phyloP scores from a whole-genome alignment of 192 early-diverging fungal species.

The Chytriomyces confervae region DNA sequence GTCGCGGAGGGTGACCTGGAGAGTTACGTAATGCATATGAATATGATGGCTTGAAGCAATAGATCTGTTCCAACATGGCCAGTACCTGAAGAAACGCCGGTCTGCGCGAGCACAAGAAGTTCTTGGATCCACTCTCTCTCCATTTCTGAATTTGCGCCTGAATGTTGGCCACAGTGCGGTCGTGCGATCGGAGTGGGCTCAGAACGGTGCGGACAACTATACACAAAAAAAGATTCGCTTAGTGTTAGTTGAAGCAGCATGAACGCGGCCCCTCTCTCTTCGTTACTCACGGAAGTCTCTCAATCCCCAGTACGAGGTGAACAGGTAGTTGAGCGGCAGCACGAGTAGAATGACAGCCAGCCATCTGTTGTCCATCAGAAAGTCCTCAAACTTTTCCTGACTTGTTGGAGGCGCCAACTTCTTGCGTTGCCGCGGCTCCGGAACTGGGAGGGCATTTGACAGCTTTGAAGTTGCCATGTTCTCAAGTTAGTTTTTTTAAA shows the following conservation, averaged over 20 bases:
- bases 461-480: not conserved
- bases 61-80: not conserved
- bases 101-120: slow-evolving; percentile 45
- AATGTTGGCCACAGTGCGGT: slow-evolving; percentile 41
- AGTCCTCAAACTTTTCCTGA: slow-evolving; percentile 32
- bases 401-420: slow-evolving; percentile 23
- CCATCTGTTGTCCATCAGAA: slow-evolving; percentile 40
- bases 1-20: slow-evolving; percentile 37
- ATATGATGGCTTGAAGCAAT: not conserved
- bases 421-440: slow-evolving; percentile 25
- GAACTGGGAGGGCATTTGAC: slow-evolving; percentile 7
- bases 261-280: not conserved
- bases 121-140: slow-evolving; percentile 40
- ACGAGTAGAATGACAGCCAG: slow-evolving; percentile 41
- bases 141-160: slow-evolving; percentile 44
- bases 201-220: slow-evolving; percentile 38
- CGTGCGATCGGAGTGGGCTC: slow-evolving; percentile 39
- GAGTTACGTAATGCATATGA: not conserved
- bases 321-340: slow-evolving; percentile 46
- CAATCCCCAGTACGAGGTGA: slow-evolving; percentile 38
- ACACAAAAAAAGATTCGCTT: not conserved
- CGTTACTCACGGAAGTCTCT: slow-evolving; percentile 32
- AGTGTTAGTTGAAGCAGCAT: not conserved
- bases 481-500: not conserved
- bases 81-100: slow-evolving; percentile 41